A percentile compares a stretch with the other conserved stretches of the same genome.
These are phyloP conservation scores for Capronia americana DNA, from an alignment of 2,329 filamentous ascomycete species.

Conservation along the genomic window DNA sequence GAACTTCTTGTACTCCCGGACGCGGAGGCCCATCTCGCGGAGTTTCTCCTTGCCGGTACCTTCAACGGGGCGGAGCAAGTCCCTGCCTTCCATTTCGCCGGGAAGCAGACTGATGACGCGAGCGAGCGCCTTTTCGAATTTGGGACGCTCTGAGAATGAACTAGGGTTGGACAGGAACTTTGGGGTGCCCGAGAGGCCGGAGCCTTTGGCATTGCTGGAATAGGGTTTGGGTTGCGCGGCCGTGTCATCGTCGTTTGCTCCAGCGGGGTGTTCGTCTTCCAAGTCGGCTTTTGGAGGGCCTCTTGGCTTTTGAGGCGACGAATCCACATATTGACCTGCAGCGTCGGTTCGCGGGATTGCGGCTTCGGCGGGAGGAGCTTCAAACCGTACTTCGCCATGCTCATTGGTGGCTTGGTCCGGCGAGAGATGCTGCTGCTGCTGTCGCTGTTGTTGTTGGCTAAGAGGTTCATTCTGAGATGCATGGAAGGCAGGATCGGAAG, in stretches of 20 bases:
- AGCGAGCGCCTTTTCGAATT: constrained; percentile 39
- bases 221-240: constrained; percentile 5
- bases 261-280: constrained; percentile 11
- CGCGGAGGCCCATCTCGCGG: constrained; percentile 49
- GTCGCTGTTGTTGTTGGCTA: neutral
- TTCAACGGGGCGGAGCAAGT: constrained; percentile 48
- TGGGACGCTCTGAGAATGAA: constrained; percentile 36
- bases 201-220: constrained; percentile 5
- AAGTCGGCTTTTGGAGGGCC: neutral
- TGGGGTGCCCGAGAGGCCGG: constrained; percentile 13
- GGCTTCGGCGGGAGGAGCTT: constrained; percentile 14
- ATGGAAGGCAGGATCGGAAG: constrained; percentile 19
- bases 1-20: constrained; percentile 49
- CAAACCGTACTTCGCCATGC: constrained; percentile 12
- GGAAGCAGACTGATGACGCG: constrained; percentile 37
- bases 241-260: constrained; percentile 5
- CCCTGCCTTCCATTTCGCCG: constrained; percentile 41
- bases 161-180: constrained; percentile 8
- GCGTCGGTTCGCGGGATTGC: neutral
- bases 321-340: neutral
- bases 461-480: constrained; percentile 5
- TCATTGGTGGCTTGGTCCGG: neutral
- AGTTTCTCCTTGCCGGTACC: constrained; percentile 49
- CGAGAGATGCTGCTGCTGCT: neutral
- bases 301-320: constrained; percentile 12